Conservation (phyloP, 192 early-diverging fungal species). For the Phlyctochytrium planicorne region DNA sequence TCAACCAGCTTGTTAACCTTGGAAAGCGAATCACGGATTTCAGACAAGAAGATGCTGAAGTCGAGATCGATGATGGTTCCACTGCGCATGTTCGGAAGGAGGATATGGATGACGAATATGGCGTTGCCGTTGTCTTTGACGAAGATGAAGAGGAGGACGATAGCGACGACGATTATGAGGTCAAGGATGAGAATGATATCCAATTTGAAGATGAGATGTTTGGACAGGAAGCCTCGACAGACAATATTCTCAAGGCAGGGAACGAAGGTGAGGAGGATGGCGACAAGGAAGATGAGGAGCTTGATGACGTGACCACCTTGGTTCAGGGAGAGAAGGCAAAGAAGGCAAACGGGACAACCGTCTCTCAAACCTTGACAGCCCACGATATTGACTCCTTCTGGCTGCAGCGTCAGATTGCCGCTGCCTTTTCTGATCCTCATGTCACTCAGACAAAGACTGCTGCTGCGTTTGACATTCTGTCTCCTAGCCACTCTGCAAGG, state of each 20-base stretch:
- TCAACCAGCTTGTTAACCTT: constrained; percentile 86
- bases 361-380: constrained; percentile 38
- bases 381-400: constrained; percentile 97
- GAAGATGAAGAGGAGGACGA: constrained; percentile 91
- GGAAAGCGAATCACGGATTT: constrained; percentile 97
- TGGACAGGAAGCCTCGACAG: constrained; percentile 34
- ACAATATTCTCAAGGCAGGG: constrained; percentile 21
- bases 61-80: constrained; percentile 59
- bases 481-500: constrained; percentile 56
- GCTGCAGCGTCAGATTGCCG: constrained; percentile 84
- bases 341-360: constrained; percentile 15
- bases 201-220: constrained; percentile 81
- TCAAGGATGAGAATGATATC: constrained; percentile 41
- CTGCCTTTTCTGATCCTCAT: constrained; percentile 82
- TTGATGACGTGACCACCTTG: constrained; percentile 45
- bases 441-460: constrained; percentile 86
- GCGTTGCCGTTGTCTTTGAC: constrained; percentile 95
- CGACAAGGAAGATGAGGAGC: constrained; percentile 25
- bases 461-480: constrained; percentile 72
- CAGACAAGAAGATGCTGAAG: constrained; percentile 46
- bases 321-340: constrained; percentile 21
- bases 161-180: constrained; percentile 61
- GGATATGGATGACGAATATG: constrained; percentile 76
- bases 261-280: constrained; percentile 34
- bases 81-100: constrained; percentile 31